phyloP scores from a whole-genome alignment of 2,329 filamentous ascomycete genomes.

The Fusarium irregulare region DNA sequence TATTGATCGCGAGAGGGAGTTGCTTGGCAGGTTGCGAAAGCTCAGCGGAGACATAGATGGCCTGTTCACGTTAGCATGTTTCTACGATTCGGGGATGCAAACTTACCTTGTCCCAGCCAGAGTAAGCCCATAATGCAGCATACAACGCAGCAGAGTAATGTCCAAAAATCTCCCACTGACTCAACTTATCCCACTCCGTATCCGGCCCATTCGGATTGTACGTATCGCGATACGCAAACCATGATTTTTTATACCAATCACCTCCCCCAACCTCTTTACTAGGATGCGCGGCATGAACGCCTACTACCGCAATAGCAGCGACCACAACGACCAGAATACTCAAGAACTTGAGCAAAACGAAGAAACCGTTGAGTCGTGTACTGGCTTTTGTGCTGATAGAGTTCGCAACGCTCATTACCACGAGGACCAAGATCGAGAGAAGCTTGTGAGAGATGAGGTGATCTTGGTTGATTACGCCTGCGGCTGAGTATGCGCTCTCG shows the following conservation, averaged over 20 bases:
- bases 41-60: slow-evolving; percentile 66
- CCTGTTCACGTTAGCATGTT: slow-evolving; percentile 47
- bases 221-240: slow-evolving; percentile 66
- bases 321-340: slow-evolving; percentile 61
- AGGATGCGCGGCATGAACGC: slow-evolving; percentile 54
- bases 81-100: rapidly evolving
- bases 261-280: slow-evolving; percentile 56
- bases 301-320: slow-evolving; percentile 60
- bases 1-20: slow-evolving; percentile 71
- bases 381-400: slow-evolving; percentile 67
- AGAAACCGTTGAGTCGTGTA: slow-evolving; percentile 66
- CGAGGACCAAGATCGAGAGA: slow-evolving; percentile 61
- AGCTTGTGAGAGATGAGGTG: slow-evolving; percentile 61
- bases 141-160: slow-evolving; percentile 71
- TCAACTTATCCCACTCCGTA: slow-evolving; percentile 61
- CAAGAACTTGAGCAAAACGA: slow-evolving; percentile 65
- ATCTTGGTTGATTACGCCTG: slow-evolving; percentile 59
- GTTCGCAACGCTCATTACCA: slow-evolving; percentile 62
- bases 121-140: slow-evolving; percentile 72
- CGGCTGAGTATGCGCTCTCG: slow-evolving; percentile 67
- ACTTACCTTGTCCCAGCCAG: slow-evolving; percentile 73
- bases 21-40: slow-evolving; percentile 62
- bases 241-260: slow-evolving; percentile 64
- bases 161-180: slow-evolving; percentile 68
- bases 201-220: slow-evolving; percentile 61